Evolutionary conservation across 179 eudicot genomes (phyloP).

Genomic region (Carnegiea gigantea): DNA sequence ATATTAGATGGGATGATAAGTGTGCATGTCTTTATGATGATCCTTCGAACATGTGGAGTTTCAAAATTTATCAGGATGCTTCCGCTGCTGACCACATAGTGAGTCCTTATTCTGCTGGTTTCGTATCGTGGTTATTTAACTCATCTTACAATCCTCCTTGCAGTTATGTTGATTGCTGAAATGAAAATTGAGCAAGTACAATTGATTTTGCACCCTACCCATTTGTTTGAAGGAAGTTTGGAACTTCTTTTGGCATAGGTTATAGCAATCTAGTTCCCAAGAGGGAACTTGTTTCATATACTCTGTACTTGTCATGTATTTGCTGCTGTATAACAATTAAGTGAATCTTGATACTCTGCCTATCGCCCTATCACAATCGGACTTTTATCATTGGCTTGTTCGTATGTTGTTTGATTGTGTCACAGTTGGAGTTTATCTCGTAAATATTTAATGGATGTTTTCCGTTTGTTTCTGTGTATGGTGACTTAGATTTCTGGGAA

Average conservation of each 20-base stretch:
- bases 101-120: conserved; percentile 37
- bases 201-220: background rate
- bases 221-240: background rate
- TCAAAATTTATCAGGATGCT: conserved; percentile 60
- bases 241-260: too few species aligned
- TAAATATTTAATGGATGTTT: background rate
- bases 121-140: background rate
- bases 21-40: conserved; percentile 63
- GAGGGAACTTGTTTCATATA: too few species aligned
- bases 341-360: background rate
- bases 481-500: background rate
- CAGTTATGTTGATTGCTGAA: background rate
- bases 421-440: background rate
- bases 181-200: conserved; percentile 3
- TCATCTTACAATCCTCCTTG: background rate
- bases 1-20: conserved; percentile 62
- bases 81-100: conserved; percentile 68
- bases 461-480: background rate
- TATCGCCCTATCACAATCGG: background rate
- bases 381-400: background rate
- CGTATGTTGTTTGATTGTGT: background rate
- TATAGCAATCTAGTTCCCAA: too few species aligned
- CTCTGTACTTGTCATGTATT: too few species aligned
- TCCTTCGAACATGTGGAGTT: conserved; percentile 72
- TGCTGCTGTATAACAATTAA: too few species aligned